Evolutionary conservation across 2,329 filamentous ascomycete species (phyloP).

Genomic region (Aspergillus persii): DNA sequence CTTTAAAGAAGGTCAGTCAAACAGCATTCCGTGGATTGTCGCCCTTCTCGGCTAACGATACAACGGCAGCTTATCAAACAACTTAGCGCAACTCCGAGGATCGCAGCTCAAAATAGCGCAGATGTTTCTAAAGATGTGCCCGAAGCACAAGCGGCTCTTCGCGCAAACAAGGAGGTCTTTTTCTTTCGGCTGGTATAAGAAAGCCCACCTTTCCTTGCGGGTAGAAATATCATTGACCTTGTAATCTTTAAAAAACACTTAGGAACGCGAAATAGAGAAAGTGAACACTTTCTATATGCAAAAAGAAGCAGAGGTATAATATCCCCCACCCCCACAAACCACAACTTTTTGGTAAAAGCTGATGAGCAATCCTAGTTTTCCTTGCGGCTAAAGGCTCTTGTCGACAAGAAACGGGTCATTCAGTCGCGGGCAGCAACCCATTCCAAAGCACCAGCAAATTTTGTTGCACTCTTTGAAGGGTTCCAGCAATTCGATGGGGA

Average conservation of each 20-base stretch:
- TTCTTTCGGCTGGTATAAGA: slow-evolving; percentile 87
- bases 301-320: slow-evolving; percentile 89
- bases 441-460: slow-evolving; percentile 86
- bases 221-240: slow-evolving; percentile 4
- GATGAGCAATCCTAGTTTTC: slow-evolving; percentile 64
- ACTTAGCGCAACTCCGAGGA: slow-evolving; percentile 84
- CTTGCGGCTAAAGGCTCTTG: slow-evolving; percentile 82
- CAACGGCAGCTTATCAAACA: slow-evolving; percentile 87
- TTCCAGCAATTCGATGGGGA: slow-evolving; percentile 97
- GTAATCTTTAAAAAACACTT: slow-evolving; percentile 8
- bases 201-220: not conserved
- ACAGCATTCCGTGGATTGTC: not conserved
- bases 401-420: slow-evolving; percentile 92
- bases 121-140: slow-evolving; percentile 43
- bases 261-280: slow-evolving; percentile 98
- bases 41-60: slow-evolving; percentile 19
- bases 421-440: slow-evolving; percentile 73
- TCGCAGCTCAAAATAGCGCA: slow-evolving; percentile 69
- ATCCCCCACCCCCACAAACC: not conserved
- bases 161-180: slow-evolving; percentile 97
- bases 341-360: not conserved
- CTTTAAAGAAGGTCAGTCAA: slow-evolving; percentile 80
- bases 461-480: slow-evolving; percentile 91
- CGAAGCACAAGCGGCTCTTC: slow-evolving; percentile 84
- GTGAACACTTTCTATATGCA: slow-evolving; percentile 97